Conservation (phyloP, 495 filamentous ascomycete genomes). For the Astrothelium subdiscretum region DNA sequence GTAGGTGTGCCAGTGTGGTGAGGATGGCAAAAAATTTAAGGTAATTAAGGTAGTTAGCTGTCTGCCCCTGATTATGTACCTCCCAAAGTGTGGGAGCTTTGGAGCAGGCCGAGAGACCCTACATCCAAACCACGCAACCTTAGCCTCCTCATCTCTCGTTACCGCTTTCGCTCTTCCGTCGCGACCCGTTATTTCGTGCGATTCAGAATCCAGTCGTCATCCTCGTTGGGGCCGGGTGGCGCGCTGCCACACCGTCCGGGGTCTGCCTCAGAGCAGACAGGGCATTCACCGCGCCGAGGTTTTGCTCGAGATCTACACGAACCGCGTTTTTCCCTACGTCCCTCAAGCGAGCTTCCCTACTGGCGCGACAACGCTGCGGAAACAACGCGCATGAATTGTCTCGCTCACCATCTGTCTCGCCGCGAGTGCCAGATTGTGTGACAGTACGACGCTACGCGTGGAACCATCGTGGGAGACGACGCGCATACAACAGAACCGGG, state of each 20-base stretch:
- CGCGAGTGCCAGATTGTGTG: background rate
- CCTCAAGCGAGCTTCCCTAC: background rate
- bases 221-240: background rate
- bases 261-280: background rate
- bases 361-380: background rate
- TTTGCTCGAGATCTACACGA: background rate
- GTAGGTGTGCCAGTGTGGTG: too few species aligned
- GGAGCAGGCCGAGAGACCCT: background rate
- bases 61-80: background rate
- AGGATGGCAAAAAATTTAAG: background rate
- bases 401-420: background rate
- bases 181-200: background rate
- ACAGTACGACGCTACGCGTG: background rate
- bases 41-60: background rate
- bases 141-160: background rate
- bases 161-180: background rate
- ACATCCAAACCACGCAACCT: background rate
- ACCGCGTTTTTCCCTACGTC: background rate
- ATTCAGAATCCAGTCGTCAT: background rate
- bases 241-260: background rate
- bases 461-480: background rate
- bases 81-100: too few species aligned
- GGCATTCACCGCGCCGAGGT: background rate
- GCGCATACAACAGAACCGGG: background rate
- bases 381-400: background rate